Percentiles rank a stretch among this genome's conserved stretches.
Conservation (phyloP, 305 asterid species). For the Fraxinus dipetala region DNA sequence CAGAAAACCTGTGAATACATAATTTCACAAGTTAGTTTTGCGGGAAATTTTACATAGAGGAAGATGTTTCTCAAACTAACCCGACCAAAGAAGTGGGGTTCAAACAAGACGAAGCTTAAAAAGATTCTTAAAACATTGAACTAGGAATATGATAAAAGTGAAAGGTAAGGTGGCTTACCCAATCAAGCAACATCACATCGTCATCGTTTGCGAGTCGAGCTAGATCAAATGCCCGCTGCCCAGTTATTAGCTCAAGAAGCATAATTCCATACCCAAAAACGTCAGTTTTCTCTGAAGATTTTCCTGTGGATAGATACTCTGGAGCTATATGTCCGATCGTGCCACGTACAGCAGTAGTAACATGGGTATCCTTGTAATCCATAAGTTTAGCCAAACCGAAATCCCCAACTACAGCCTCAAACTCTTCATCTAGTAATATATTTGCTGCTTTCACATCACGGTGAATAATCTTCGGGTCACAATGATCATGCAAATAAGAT, state of each 20-base stretch:
- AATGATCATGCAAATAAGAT: conserved; percentile 56
- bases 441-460: conserved; percentile 66
- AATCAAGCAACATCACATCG: conserved; percentile 59
- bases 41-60: background rate
- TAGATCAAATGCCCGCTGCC: conserved; percentile 56
- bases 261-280: conserved; percentile 59
- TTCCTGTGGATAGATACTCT: conserved; percentile 55
- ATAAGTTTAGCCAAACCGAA: conserved; percentile 61
- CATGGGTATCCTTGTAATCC: conserved; percentile 63
- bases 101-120: background rate
- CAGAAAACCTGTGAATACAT: background rate
- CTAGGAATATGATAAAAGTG: background rate
- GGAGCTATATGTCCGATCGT: conserved; percentile 60
- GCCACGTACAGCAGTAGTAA: conserved; percentile 51
- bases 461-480: conserved; percentile 61
- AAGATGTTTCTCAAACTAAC: background rate
- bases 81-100: background rate
- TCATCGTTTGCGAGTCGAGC: conserved; percentile 63
- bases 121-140: background rate
- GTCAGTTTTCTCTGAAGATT: conserved; percentile 55
- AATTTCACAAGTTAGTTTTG: background rate
- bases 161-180: conserved; percentile 34
- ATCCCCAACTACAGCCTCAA: conserved; percentile 65
- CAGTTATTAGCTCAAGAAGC: conserved; percentile 59
- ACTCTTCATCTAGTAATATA: conserved; percentile 53